phyloP scores from a whole-genome alignment of 169 alveolate genomes.

The Eimeria acervulina region DNA sequence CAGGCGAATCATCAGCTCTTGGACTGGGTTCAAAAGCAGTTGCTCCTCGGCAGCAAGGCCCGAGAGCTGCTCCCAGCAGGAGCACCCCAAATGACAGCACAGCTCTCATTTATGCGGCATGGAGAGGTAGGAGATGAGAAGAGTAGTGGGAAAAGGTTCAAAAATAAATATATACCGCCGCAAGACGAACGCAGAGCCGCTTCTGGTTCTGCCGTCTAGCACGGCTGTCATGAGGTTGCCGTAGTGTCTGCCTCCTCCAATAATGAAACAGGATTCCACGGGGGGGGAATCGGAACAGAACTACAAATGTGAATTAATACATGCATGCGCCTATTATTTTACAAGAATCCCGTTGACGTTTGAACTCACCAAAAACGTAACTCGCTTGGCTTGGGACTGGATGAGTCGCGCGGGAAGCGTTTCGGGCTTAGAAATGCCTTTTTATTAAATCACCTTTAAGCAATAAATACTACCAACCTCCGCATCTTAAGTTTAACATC shows the following conservation, averaged over 20 bases:
- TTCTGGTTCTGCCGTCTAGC: neutral
- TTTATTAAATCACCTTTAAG: too few species aligned
- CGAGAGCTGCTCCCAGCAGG: neutral
- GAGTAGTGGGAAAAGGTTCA: too few species aligned
- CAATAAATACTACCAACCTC: too few species aligned
- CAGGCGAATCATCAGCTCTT: neutral
- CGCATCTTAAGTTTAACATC: too few species aligned
- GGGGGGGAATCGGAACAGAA: neutral
- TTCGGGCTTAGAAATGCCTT: neutral
- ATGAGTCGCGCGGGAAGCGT: too few species aligned
- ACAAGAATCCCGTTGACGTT: neutral
- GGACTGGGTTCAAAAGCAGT: neutral
- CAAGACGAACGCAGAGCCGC: neutral
- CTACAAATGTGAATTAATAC: too few species aligned
- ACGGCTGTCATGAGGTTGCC: neutral
- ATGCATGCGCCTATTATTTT: neutral
- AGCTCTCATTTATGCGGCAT: slow-evolving; percentile 5
- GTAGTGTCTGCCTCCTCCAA: neutral
- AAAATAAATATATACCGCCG: neutral
- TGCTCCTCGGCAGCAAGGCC: neutral
- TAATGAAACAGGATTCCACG: neutral
- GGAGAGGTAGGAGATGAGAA: neutral
- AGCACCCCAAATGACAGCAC: neutral
- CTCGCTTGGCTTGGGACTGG: neutral
- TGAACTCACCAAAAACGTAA: neutral